Conservation (phyloP, 805 yeast genomes). For the Metschnikowia lunata region DNA sequence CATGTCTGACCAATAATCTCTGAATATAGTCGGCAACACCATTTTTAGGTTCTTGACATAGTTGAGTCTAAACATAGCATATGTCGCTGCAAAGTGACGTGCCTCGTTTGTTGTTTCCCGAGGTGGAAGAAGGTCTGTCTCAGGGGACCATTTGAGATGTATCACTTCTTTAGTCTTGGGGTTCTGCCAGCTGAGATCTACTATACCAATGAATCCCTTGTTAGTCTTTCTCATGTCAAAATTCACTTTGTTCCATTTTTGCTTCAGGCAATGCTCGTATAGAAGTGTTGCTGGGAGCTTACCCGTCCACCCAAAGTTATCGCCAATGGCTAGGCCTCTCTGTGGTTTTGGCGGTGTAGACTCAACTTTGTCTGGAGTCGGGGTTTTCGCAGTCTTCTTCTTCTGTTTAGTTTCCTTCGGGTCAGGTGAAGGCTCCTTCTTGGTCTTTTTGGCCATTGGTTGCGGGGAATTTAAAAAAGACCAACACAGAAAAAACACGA, state of each 20-base stretch:
- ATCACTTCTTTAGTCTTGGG: conserved; percentile 76
- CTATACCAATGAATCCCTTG: conserved; percentile 61
- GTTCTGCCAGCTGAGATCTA: conserved; percentile 63
- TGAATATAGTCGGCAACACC: conserved; percentile 81
- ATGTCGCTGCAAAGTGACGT: conserved; percentile 85
- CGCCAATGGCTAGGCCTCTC: conserved; percentile 42
- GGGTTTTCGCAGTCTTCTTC: conserved; percentile 2
- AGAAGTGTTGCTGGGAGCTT: conserved; percentile 83
- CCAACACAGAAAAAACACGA: background rate
- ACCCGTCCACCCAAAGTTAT: conserved; percentile 87
- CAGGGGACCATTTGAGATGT: conserved; percentile 51
- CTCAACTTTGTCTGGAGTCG: conserved; percentile 3
- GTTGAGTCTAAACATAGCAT: conserved; percentile 74
- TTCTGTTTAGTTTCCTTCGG: conserved; percentile 5
- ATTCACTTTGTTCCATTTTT: conserved; percentile 83
- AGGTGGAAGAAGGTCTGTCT: conserved; percentile 48
- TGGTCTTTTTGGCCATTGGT: conserved; percentile 6
- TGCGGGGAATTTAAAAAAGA: background rate
- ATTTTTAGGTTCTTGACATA: conserved; percentile 79
- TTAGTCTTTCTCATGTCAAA: conserved; percentile 57
- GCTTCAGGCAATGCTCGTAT: conserved; percentile 82
- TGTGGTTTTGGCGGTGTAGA: conserved; percentile 27
- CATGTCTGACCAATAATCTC: conserved; percentile 70
- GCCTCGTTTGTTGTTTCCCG: conserved; percentile 87
- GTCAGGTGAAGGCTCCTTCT: conserved; percentile 5